A percentile compares a stretch with the other conserved stretches of the same genome.
phyloP scores from a whole-genome alignment of 768 basidiomycete species.

The Auricularia auricula-judae region DNA sequence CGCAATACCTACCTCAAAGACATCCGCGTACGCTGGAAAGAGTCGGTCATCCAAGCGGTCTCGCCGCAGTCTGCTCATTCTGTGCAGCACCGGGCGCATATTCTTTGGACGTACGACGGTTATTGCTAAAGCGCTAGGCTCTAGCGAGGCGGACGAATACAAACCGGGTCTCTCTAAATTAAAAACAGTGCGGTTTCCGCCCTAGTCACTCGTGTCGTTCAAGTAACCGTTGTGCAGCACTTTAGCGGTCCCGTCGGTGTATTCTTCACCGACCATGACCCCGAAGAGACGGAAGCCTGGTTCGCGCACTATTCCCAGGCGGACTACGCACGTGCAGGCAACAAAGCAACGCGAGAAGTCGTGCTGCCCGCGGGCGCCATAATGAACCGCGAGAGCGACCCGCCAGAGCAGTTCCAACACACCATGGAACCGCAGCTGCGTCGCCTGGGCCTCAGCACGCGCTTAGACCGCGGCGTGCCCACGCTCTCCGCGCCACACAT shows the following conservation, averaged over 20 bases:
- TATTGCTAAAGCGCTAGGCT: constrained; percentile 93
- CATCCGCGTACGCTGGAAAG: constrained; percentile 88
- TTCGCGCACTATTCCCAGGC: constrained; percentile 82
- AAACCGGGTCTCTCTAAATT: constrained; percentile 66
- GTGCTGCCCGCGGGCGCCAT: constrained; percentile 66
- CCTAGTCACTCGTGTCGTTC: too few species aligned
- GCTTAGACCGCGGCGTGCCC: constrained; percentile 79
- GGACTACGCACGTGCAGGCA: constrained; percentile 87
- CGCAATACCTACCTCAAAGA: constrained; percentile 90
- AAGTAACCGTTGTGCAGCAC: constrained; percentile 35
- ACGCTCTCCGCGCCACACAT: constrained; percentile 69
- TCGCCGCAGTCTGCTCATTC: constrained; percentile 6
- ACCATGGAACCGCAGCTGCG: constrained; percentile 96
- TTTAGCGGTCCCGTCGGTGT: constrained; percentile 93
- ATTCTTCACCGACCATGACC: constrained; percentile 81
- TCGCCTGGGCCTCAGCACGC: constrained; percentile 79
- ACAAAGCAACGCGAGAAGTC: constrained; percentile 63
- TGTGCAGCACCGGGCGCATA: constrained; percentile 66
- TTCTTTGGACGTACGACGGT: constrained; percentile 82
- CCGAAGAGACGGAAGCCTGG: constrained; percentile 90
- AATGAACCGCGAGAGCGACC: constrained; percentile 67
- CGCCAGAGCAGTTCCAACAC: constrained; percentile 86
- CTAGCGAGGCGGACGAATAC: constrained; percentile 79
- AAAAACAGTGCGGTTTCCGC: constrained; percentile 22
- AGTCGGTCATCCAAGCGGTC: constrained; percentile 35